Percentiles rank a stretch among this genome's conserved stretches.
Evolutionary conservation across 768 basidiomycete genomes (phyloP).

Genomic region (Cystofilobasidium capitatum): DNA sequence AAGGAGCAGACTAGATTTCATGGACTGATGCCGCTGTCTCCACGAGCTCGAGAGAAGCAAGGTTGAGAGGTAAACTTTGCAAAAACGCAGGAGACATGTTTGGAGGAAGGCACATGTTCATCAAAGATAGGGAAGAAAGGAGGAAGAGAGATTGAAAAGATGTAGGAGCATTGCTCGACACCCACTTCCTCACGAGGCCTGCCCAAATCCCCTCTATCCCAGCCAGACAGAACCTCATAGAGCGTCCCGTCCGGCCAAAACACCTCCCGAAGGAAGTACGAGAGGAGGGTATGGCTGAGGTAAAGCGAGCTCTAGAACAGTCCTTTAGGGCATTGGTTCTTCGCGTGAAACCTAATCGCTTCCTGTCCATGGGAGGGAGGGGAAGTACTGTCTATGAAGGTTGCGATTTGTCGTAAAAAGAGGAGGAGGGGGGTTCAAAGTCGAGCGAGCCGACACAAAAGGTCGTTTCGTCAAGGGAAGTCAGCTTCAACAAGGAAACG

Average conservation of each 20-base stretch:
- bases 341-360: conserved; percentile 8
- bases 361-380: neutral
- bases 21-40: too few species aligned
- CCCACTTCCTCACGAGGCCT: conserved; percentile 5
- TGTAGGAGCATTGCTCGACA: neutral
- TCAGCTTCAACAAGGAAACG: neutral
- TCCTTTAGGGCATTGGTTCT: neutral
- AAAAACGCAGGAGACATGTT: neutral
- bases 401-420: neutral
- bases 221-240: neutral
- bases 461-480: neutral
- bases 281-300: neutral
- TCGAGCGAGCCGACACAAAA: neutral
- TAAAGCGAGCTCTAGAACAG: conserved; percentile 8
- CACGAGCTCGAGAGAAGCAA: too few species aligned
- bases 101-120: neutral
- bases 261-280: neutral
- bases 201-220: neutral
- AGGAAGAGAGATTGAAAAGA: neutral
- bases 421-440: neutral
- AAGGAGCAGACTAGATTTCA: too few species aligned
- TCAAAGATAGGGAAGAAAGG: neutral
- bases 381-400: conserved; percentile 5
- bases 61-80: too few species aligned
- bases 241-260: neutral